Evolutionary conservation across 176 grass and related monocot species (phyloP), one percentile per base, ranked within the genome.

Genomic region (Pharus latifolius): DNA sequence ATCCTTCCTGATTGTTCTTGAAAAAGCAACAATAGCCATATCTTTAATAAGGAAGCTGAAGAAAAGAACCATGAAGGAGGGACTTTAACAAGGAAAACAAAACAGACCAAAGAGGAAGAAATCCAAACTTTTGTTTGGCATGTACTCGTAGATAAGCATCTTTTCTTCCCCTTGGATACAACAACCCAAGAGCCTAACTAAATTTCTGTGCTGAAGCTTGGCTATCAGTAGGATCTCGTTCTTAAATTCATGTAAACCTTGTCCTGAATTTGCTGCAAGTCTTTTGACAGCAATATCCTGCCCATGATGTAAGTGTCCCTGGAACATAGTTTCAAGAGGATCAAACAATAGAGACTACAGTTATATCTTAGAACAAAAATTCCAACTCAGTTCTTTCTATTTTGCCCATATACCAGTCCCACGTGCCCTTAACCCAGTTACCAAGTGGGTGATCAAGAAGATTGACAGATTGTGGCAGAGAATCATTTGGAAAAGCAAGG

Each of bases 51-150:
- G 53, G 18, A 16, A 56, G 9, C 19, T 28, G 30, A 41, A 26
- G 0, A 42, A 23, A 54, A 58, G 43, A 26, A 6, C 10, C 15
- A 51, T 9, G 0, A 10, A 75, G 10, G 10, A 77, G 27, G 5
- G 7, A 56, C 2, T 41, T 25, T 9, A 47, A 30, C 60, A 63
- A 34, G 2, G 3, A 24, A 20, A 26, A 10, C 1, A 1, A 20
- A 15, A 17, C 45, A 77, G 57, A 88, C 86, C 77, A 67, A 88
- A 88, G 23, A 80, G 62, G 77, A 89, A 84, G 15, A 72, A 70
- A 77, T 89, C 81, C 54, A 89, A 73, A 16, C 86, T 89, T 74
- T 84, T 89, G 73, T 89, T 89, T 47, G 81, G 81, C 81, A 89
- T 73, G 15, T 77, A 84, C 45, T 89, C 74, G 0, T 89, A 84